Evolutionary conservation across 371 early-diverging fungal species (phyloP).

Genomic region (Actinomucor elegans): DNA sequence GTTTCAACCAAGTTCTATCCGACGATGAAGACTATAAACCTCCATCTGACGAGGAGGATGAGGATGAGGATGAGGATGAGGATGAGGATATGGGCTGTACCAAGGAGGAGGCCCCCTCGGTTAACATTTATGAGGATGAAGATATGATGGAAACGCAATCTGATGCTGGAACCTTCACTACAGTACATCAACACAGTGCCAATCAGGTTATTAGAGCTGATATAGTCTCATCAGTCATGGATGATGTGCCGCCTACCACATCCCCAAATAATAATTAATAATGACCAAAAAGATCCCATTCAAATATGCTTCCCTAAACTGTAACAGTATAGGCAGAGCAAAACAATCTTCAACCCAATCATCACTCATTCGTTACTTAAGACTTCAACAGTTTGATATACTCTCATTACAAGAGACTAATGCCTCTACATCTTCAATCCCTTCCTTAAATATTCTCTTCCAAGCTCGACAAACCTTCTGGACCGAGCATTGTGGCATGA

Average conservation of each 20-base stretch:
- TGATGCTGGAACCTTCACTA: neutral
- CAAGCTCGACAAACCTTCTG: no score
- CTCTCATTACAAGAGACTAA: no score
- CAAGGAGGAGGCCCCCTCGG: neutral
- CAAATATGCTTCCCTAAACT: no score
- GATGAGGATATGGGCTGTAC: neutral
- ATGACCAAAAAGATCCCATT: no score
- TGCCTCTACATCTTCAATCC: neutral
- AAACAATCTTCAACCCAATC: neutral
- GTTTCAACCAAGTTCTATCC: neutral
- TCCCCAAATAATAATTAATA: no score
- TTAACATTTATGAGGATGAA: neutral
- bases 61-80: neutral
- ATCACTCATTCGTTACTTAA: neutral
- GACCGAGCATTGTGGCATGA: no score
- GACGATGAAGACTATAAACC: neutral
- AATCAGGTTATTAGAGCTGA: no score
- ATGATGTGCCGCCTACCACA: no score
- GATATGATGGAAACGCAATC: no score
- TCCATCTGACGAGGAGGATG: neutral
- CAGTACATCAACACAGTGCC: neutral
- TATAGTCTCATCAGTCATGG: no score
- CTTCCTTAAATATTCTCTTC: neutral
- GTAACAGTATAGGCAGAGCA: no score
- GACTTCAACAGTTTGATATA: no score